Evolutionary conservation across 2,329 filamentous ascomycete genomes (phyloP), one percentile per base, ranked within the genome.

Genomic region (Monosporascus cannonballus): DNA sequence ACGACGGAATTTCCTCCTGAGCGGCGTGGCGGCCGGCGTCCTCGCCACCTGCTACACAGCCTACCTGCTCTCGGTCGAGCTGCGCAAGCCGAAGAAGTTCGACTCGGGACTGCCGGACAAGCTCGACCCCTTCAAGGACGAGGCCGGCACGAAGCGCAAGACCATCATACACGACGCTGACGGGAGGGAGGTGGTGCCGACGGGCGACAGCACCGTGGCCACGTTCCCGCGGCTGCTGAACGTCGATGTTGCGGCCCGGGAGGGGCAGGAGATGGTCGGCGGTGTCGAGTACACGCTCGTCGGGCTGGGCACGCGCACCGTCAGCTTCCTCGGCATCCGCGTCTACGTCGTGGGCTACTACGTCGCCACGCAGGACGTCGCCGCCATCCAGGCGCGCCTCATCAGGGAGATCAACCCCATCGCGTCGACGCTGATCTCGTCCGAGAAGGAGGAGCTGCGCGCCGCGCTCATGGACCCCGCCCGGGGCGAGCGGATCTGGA

Each of bases 301-400:
- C 6, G 94, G 94, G 0, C 74, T 96, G 5, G 94, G 94, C 18
- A 86, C 95, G 57, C 83, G 94, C 51, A 91, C 87, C 1, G 94
- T 99, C 34, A 95, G 89, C 24, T 96, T 97, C 69, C 74, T 97
- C 45, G 76, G 83, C 48, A 90, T 99, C 45, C 86, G 96, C 68
- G 94, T 99, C 50, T 99, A 99, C 73, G 88, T 97, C 18, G 88
- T 96, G 0, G 94, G 93, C 17, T 83, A 95, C 62, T 99, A 99
- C 73, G 80, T 97, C 25, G 89, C 91, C 25, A 93, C 87, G 0
- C 76, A 85, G 38, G 91, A 96, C 64, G 84, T 99, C 54, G 84
- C 86, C 4, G 77, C 80, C n/a, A 77, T 99, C 41, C 93, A 97
- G 71, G 78, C 81, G 59, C 81, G 84, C 45, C 79, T 97, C 30